Conservation (phyloP, 352 stramenopile species). For the Phytophthora litchii region DNA sequence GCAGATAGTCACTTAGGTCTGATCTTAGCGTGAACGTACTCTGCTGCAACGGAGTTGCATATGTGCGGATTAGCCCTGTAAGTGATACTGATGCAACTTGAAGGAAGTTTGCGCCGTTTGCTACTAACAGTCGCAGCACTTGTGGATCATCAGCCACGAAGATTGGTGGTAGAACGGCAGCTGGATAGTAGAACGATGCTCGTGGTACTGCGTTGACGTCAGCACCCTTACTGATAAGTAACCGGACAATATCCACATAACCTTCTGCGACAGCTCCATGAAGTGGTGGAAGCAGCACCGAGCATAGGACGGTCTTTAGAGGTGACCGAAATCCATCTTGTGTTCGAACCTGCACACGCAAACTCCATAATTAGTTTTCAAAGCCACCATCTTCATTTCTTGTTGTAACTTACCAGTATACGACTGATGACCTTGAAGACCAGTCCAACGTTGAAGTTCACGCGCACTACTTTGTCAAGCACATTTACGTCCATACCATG, state of each 20-base stretch:
- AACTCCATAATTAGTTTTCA: not conserved
- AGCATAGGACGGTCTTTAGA: slow-evolving; percentile 58
- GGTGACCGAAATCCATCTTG: slow-evolving; percentile 63
- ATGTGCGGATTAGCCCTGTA: slow-evolving; percentile 46
- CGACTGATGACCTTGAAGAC: slow-evolving; percentile 76
- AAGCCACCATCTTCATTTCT: not conserved
- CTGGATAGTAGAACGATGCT: slow-evolving; percentile 71
- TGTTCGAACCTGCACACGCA: slow-evolving; percentile 47
- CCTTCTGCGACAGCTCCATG: slow-evolving; percentile 69
- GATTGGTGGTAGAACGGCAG: slow-evolving; percentile 64
- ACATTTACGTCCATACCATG: slow-evolving; percentile 68
- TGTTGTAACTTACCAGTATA: slow-evolving; percentile 43
- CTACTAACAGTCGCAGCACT: slow-evolving; percentile 67
- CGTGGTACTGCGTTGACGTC: slow-evolving; percentile 67
- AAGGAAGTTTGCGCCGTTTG: slow-evolving; percentile 69
- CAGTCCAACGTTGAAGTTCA: slow-evolving; percentile 81
- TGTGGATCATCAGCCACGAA: slow-evolving; percentile 80
- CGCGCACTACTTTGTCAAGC: slow-evolving; percentile 76
- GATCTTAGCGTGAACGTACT: slow-evolving; percentile 69
- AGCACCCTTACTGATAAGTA: slow-evolving; percentile 62
- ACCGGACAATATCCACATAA: slow-evolving; percentile 62
- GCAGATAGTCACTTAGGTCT: slow-evolving; percentile 64
- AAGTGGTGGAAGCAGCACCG: slow-evolving; percentile 70
- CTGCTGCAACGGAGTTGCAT: slow-evolving; percentile 62
- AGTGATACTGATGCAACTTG: slow-evolving; percentile 59